Evolutionary conservation across 352 stramenopile genomes (phyloP).

Genomic region (Globisporangium yorkense): DNA sequence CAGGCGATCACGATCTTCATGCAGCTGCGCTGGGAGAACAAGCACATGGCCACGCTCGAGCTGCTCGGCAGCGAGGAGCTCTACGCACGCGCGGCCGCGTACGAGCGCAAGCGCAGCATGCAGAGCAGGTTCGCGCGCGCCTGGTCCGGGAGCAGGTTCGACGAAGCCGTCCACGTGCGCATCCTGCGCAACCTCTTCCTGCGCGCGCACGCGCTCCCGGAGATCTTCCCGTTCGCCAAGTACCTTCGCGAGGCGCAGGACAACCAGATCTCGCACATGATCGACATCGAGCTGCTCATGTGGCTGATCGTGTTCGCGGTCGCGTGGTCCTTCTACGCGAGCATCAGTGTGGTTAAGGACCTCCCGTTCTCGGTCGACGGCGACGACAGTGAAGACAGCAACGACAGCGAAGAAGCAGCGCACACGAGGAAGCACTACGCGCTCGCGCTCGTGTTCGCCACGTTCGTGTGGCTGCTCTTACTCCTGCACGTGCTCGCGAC

Average conservation of each 20-base stretch:
- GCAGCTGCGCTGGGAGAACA: conserved; percentile 34
- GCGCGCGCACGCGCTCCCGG: conserved; percentile 26
- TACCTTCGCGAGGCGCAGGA: conserved; percentile 67
- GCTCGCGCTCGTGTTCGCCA: conserved; percentile 4
- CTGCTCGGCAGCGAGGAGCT: conserved; percentile 42
- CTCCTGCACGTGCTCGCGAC: conserved; percentile 4
- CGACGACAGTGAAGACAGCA: conserved; percentile 1
- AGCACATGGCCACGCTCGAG: conserved; percentile 28
- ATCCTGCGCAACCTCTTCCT: conserved; percentile 45
- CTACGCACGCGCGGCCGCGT: conserved; percentile 1
- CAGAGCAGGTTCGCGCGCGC: not conserved
- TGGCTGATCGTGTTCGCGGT: conserved; percentile 50
- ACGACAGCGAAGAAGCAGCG: not conserved
- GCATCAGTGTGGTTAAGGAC: conserved; percentile 12
- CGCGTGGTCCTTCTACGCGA: conserved; percentile 33
- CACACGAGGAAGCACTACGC: conserved; percentile 4
- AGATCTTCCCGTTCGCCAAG: conserved; percentile 67
- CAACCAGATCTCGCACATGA: conserved; percentile 78
- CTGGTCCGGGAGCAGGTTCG: conserved; percentile 4
- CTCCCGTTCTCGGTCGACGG: conserved; percentile 11
- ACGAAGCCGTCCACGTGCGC: conserved; percentile 13
- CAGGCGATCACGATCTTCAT: conserved; percentile 49
- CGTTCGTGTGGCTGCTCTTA: conserved; percentile 8
- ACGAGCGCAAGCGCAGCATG: conserved; percentile 1
- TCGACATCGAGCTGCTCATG: conserved; percentile 62